Evolutionary conservation across 164 flowering plant species (phyloP), one percentile per base, ranked within the genome.

Genomic region (Liriodendron chinense): DNA sequence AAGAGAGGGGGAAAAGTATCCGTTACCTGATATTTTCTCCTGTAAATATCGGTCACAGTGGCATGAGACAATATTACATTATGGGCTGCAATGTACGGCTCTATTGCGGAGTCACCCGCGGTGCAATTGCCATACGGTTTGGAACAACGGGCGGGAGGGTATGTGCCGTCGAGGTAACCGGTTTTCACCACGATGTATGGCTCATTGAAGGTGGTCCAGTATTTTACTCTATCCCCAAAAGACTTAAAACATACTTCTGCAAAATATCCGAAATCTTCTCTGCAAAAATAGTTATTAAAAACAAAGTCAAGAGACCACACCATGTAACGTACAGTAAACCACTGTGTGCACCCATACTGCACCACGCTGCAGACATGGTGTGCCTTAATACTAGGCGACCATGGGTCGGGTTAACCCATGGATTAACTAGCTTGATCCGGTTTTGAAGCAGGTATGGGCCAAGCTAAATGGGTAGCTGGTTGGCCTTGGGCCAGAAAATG

Each of bases 201-300:
- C 50, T 72, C 74, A 34, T 72, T 72, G 25, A 72, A 34, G 47
- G 74, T 72, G 20, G 67, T 62, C 74, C 74, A 72, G 20, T 72
- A 72, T 62, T 72, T 72, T 10, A 72, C 74, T 47, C 74, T 72
- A 21, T 72, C 67, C 7, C 74, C 74, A 61, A 72, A 72, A n/a
- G 47, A 24, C 67, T 47, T 59, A 24, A 72, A 72, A 47, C 74
- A 72, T 0, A 72, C 65, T 26, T 72, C 74, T 0, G 74, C 66
- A 9, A 34, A 72, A 14, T 72, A 47, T 34, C 67, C 74, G 14
- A 72, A 72, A 72, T 72, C 74, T 72, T 26, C 24, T 22, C 71
- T 69, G 26, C 53, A n/a, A 47, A 26, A 20, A 65, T 10, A 12
- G 22, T 6, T 22, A 65, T 22, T n/a, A 57, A 57, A 62, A 80